These are phyloP conservation scores for Hypoxylon sp. DNA, from an alignment of 2,329 filamentous ascomycete genomes.

Conservation along the genomic window DNA sequence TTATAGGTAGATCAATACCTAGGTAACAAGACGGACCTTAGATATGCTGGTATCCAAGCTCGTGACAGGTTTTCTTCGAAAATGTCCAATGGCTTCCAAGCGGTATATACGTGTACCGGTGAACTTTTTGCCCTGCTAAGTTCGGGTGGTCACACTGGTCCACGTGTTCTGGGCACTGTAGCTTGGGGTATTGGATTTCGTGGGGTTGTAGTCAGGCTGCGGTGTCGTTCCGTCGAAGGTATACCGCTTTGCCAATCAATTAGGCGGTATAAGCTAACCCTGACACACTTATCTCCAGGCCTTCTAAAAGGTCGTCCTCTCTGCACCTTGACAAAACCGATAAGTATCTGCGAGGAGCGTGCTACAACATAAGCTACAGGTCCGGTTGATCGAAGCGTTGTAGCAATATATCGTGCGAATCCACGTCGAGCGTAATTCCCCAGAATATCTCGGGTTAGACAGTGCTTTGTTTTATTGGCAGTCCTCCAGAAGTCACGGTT, in stretches of 20 bases:
- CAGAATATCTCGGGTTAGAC: slow-evolving; percentile 33
- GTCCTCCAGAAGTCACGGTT: slow-evolving; percentile 35
- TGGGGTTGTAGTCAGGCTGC: slow-evolving; percentile 51
- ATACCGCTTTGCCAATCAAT: slow-evolving; percentile 48
- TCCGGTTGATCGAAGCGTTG: slow-evolving; percentile 38
- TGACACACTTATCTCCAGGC: slow-evolving; percentile 47
- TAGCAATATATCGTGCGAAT: slow-evolving; percentile 44
- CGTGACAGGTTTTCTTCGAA: slow-evolving; percentile 41
- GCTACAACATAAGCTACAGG: slow-evolving; percentile 44
- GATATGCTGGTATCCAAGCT: slow-evolving; percentile 45
- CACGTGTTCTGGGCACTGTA: slow-evolving; percentile 50
- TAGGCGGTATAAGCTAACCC: slow-evolving; percentile 42
- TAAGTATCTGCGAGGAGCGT: slow-evolving; percentile 33
- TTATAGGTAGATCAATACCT: slow-evolving; percentile 45
- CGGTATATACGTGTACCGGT: slow-evolving; percentile 53
- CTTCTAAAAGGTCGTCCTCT: slow-evolving; percentile 48
- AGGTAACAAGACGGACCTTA: slow-evolving; percentile 21
- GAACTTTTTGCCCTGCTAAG: slow-evolving; percentile 42
- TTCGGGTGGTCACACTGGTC: slow-evolving; percentile 47
- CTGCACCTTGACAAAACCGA: slow-evolving; percentile 44
- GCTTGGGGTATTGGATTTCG: slow-evolving; percentile 46
- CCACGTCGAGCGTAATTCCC: slow-evolving; percentile 34
- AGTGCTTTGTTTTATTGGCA: slow-evolving; percentile 37
- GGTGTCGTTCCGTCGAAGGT: slow-evolving; percentile 43
- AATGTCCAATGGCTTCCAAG: slow-evolving; percentile 36